Percentiles rank a stretch among this genome's conserved stretches.
phyloP scores from a whole-genome alignment of 768 basidiomycete species.

The Galerina sulciceps region DNA sequence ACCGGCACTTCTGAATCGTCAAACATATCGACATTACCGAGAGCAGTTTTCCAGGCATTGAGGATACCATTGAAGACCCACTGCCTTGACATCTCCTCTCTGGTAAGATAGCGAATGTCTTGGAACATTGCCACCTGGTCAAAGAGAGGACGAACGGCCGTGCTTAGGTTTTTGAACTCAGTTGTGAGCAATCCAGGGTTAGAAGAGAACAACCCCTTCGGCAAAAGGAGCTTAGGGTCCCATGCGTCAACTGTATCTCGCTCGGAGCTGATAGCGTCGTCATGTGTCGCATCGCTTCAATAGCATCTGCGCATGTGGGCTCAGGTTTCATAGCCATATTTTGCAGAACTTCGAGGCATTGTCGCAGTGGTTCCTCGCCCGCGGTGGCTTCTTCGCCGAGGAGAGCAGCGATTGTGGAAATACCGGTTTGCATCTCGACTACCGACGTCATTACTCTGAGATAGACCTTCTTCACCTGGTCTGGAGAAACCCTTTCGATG shows the following conservation, averaged over 20 bases:
- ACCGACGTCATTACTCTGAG: slow-evolving; percentile 58
- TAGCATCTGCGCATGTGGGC: slow-evolving; percentile 54
- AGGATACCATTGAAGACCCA: slow-evolving; percentile 59
- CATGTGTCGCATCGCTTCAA: slow-evolving; percentile 52
- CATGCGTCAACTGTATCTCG: slow-evolving; percentile 38
- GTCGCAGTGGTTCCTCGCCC: slow-evolving; percentile 46
- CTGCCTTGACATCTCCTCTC: slow-evolving; percentile 56
- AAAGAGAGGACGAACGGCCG: slow-evolving; percentile 53
- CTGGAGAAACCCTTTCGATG: slow-evolving; percentile 11
- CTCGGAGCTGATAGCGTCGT: slow-evolving; percentile 24
- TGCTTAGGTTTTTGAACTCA: slow-evolving; percentile 40
- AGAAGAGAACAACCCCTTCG: slow-evolving; percentile 25
- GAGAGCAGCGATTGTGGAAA: slow-evolving; percentile 58
- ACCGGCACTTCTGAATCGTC: slow-evolving; percentile 56
- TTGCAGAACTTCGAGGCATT: slow-evolving; percentile 53
- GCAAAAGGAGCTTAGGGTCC: slow-evolving; percentile 35
- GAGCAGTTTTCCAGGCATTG: slow-evolving; percentile 54
- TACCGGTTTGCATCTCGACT: slow-evolving; percentile 53
- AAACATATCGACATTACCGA: slow-evolving; percentile 47
- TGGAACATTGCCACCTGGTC: slow-evolving; percentile 55
- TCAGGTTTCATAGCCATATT: slow-evolving; percentile 61
- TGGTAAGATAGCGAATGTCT: slow-evolving; percentile 61
- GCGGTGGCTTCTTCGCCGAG: slow-evolving; percentile 34
- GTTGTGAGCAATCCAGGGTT: slow-evolving; percentile 27
- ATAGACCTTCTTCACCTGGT: slow-evolving; percentile 37